Base-by-base conservation (phyloP, 2,329 filamentous ascomycete genomes). In the Zymoseptoria brevis region DNA sequence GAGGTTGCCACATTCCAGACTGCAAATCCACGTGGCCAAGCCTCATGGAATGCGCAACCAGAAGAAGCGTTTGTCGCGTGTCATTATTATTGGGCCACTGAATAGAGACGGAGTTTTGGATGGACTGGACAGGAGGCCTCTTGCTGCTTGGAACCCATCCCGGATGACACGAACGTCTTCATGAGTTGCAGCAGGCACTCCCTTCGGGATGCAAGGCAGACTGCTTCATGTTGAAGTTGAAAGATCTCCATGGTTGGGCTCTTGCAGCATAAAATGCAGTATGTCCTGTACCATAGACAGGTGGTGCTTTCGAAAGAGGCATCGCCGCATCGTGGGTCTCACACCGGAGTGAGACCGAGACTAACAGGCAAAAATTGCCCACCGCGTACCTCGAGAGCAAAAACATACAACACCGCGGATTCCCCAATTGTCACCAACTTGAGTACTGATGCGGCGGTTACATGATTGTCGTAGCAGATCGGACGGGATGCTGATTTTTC, bases 381-480 rank as follows among this genome's bases (percentile, higher is more conserved):
- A 45, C 16, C 16, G 16, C 35, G 35, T 4, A 45, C 16, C 13
- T 13, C 4, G 16, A n/a, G 16, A 16, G 35, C 35, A 45, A 55
- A 62, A 57, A 62, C 60, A 57, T 57, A 59, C 60, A 62, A 49
- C 60, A 58, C 57, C 29, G 24, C 54, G 60, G 49, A 62, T 60
- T 62, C 60, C 45, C 60, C 57, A 53, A 57, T 62, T 54, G 57
- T 62, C 60, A 62, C 60, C 60, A 54, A 62, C 60, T 57, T 53
- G 56, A 59, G 29, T 62, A 62, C 60, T 62, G 54, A 49, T 59
- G 54, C 22, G 29, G 57, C 60, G 57, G 26, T 62, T 51, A 50
- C 26, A 24, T 51, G 60, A 57, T 62, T 62, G 54, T 53, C 56
- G 45, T 48, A 52, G 19, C 57, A 62, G 60, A 62, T 54, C 60